Conservation (phyloP, 768 basidiomycete species). For the Hygrocybe punicea region DNA sequence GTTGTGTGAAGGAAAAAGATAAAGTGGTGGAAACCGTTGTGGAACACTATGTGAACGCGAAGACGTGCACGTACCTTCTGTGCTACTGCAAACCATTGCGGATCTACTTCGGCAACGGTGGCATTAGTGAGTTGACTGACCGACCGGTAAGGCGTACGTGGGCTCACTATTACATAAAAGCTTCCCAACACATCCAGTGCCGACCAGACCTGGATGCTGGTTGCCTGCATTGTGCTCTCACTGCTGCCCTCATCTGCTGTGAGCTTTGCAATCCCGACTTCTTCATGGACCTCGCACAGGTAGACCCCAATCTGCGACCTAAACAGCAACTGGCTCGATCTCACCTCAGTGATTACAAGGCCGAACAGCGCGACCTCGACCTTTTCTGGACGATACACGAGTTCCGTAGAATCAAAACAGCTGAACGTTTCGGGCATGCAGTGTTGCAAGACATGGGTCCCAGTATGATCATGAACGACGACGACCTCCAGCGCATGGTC, state of each 20-base stretch:
- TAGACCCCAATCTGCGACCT: background rate
- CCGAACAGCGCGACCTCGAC: background rate
- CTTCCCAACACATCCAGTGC: background rate
- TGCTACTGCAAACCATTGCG: background rate
- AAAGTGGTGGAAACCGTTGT: background rate
- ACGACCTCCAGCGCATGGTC: constrained; percentile 23
- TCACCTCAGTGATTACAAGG: background rate
- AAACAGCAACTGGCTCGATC: background rate
- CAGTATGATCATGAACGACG: constrained; percentile 18
- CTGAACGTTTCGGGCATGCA: background rate
- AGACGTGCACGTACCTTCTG: background rate
- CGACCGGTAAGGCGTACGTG: no score
- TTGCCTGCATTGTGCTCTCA: background rate
- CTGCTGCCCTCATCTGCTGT: background rate
- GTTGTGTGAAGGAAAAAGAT: background rate
- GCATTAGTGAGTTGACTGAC: no score
- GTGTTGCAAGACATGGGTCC: constrained; percentile 10
- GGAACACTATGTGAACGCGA: background rate
- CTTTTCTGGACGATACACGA: background rate
- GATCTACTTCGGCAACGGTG: background rate
- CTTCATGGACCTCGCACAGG: background rate
- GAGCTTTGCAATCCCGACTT: background rate
- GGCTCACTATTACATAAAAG: background rate
- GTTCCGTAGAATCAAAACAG: background rate
- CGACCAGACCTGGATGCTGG: background rate